Evolutionary conservation across 2,329 filamentous ascomycete genomes (phyloP), one percentile per base, ranked within the genome.

Genomic region (Xylaria hypoxylon): DNA sequence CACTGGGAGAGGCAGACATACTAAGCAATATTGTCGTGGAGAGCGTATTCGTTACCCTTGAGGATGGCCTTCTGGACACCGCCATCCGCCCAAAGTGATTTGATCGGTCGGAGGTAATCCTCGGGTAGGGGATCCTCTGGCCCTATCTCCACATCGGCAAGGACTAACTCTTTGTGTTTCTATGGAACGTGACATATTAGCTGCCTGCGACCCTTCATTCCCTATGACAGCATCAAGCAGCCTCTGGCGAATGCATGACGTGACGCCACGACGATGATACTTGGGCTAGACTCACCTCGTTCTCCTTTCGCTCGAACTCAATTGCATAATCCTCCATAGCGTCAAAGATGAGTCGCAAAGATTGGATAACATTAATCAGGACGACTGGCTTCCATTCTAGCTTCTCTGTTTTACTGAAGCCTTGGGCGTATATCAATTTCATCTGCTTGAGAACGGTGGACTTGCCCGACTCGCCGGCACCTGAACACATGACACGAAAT

Each of bases 361-460:
- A 95, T 73, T 97, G 92, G 58, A 97, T 85, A 71, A 98, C 87
- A 80, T 99, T 99, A 80, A 91, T 94, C 81, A 97, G 98, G 72
- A 98, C 94, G 75, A 97, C 94, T 17, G 94, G 92, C 74, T 96
- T 94, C 87, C 93, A 97, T 84, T 97, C 93, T 71, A 96, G 89
- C 79, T 94, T 92, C 80, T 98, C 96, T 70, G 88, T 89, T 75
- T 92, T 92, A 76, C 89, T 93, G 82, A 98, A 98, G 57, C 96
- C 95, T 79, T 94, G 90, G 15, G 93, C 90, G 79, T 98, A 96
- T 74, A 99, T 97, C 80, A 99, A 90, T 79, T 95, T 95, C 96
- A 99, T 98, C 85, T 98, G 95, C 84, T 98, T 98, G 71, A 98
- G 88, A 66, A 98, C 94, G 1, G 95, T 98, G 8, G 95, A 97